These are phyloP conservation scores for Pholiota molesta DNA, from an alignment of 768 basidiomycete genomes.

Conservation along the genomic window DNA sequence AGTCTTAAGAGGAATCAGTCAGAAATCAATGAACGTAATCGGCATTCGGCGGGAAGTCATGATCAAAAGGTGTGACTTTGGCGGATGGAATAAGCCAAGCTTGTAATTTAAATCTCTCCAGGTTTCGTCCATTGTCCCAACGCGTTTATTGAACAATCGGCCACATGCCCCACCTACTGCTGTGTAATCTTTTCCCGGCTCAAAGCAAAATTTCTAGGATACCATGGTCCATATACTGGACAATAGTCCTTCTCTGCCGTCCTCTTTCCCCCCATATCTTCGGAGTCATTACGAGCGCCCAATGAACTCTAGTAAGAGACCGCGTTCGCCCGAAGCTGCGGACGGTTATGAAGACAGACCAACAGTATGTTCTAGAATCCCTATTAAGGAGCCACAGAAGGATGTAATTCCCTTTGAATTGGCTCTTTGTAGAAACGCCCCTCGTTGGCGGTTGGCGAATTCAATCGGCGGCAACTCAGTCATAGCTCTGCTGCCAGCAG, in stretches of 20 bases:
- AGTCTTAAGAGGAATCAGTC: background rate
- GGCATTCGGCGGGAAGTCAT: background rate
- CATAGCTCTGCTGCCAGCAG: conserved; percentile 37
- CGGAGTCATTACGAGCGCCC: conserved; percentile 32
- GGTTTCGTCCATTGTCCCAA: background rate
- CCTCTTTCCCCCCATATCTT: conserved; percentile 39
- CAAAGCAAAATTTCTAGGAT: conserved; percentile 7
- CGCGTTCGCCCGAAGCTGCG: conserved; percentile 60
- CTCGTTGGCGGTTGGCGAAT: conserved; percentile 37
- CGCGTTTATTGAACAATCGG: background rate
- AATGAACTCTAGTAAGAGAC: conserved; percentile 46
- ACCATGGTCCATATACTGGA: conserved; percentile 52
- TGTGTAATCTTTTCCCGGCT: conserved; percentile 8
- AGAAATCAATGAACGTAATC: background rate
- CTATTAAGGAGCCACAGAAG: background rate
- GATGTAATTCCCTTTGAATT: background rate
- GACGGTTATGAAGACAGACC: conserved; percentile 51
- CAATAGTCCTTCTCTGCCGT: conserved; percentile 42
- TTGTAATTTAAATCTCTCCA: background rate
- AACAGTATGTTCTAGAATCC: conserved; percentile 37
- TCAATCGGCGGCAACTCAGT: conserved; percentile 18
- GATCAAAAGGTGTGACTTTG: background rate
- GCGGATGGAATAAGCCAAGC: background rate
- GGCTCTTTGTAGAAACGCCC: conserved; percentile 56
- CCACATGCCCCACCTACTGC: conserved; percentile 17